Base-by-base conservation (phyloP, 192 early-diverging fungal genomes). In the Dissophora globulifera region DNA sequence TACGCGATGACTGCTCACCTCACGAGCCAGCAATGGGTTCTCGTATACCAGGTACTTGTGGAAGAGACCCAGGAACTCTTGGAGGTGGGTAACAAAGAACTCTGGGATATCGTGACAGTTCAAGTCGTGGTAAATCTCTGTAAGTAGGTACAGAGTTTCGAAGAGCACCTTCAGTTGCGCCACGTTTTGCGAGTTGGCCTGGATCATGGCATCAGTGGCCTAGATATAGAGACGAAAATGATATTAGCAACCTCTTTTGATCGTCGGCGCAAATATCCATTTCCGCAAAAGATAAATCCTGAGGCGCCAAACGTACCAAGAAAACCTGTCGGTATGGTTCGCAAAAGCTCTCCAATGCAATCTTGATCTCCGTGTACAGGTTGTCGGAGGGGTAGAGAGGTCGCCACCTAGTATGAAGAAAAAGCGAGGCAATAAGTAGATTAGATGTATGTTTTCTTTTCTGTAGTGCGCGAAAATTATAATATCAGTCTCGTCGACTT, bases 51-150 rank as follows among this genome's bases (percentile, higher is more conserved):
- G 74, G 62, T 98, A 99, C 76, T 95, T 95, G 79, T 90, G 89
- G 65, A 98, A 89, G 12, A 96, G 69, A 17, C 75, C 58, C 93
- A 98, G 90, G 51, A 94, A 97, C 62, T 83, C 74, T 12, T 74
- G 79, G 81, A 95, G 88, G 76, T 98, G 87, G 78, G 97, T 95
- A 68, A 98, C 96, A 59, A 98, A 98, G 78, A 94, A 98, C 68
- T 96, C 93, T 15, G 98, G 96, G 52, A 97, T 79, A 79, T 99
- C 98, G 81, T 98, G 96, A 71, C 85, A 96, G 67, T 96, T 99
- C 48, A 99, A 82, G 75, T 93, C 92, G 68, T 95, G 96, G 78
- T 91, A 99, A 53, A 99, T 93, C 79, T 97, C 92, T 55, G 87
- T 85, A 55, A 97, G 69, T 8, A 95, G 84, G 49, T 89, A 79